Conservation (phyloP, 2,329 filamentous ascomycete species). For the Botrytis squamosa region DNA sequence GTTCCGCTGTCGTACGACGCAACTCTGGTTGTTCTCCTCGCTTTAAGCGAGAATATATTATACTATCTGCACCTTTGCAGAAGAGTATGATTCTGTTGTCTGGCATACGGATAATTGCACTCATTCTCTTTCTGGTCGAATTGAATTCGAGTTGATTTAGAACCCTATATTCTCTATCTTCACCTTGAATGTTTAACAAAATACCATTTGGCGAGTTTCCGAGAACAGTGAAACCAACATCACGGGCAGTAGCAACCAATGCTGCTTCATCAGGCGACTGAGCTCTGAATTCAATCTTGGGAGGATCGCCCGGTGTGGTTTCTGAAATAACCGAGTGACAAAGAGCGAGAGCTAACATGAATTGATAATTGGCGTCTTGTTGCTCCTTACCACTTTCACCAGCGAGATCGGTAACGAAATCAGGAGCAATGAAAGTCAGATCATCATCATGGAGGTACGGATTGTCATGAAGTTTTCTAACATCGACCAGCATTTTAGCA, state of each 20-base stretch:
- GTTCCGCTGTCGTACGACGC: constrained; percentile 79
- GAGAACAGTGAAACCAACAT: constrained; percentile 92
- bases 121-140: constrained; percentile 95
- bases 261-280: constrained; percentile 97
- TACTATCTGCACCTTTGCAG: constrained; percentile 96
- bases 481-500: constrained; percentile 65
- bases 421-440: constrained; percentile 86
- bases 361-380: constrained; percentile 74
- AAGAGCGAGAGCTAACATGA: constrained; percentile 93
- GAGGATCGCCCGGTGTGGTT: constrained; percentile 81
- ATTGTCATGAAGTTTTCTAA: constrained; percentile 81
- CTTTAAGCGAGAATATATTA: constrained; percentile 90
- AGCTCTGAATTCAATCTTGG: constrained; percentile 91
- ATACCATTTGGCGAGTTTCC: constrained; percentile 78
- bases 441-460: constrained; percentile 88
- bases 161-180: constrained; percentile 80
- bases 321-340: constrained; percentile 97
- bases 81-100: constrained; percentile 85
- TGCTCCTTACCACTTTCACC: constrained; percentile 77
- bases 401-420: constrained; percentile 79
- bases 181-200: constrained; percentile 80
- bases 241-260: constrained; percentile 87
- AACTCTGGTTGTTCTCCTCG: constrained; percentile 83
- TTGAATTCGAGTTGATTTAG: constrained; percentile 98
- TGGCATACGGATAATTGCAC: constrained; percentile 92